Conservation (phyloP, 768 basidiomycete species). For the Zangia roseola region DNA sequence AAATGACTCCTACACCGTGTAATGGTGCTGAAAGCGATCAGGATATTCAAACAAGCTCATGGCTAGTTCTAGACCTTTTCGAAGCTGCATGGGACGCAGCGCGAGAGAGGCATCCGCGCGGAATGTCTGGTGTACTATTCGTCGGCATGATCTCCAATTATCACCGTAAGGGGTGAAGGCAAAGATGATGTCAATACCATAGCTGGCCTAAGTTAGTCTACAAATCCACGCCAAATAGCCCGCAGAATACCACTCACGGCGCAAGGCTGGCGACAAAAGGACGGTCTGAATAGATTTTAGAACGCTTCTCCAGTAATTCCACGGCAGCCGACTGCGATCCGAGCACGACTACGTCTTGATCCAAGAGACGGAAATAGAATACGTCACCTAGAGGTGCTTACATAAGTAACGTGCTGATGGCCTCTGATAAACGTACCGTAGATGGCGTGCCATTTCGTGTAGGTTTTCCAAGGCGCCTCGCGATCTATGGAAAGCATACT, state of each 20-base stretch:
- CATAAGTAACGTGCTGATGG: no score
- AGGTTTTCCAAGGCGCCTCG: constrained; percentile 4
- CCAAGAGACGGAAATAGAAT: constrained; percentile 46
- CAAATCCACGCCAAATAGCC: no score
- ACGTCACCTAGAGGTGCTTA: constrained; percentile 32
- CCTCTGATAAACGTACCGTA: neutral
- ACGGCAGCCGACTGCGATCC: constrained; percentile 40
- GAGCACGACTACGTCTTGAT: constrained; percentile 43
- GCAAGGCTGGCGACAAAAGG: constrained; percentile 27
- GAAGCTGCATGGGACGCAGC: constrained; percentile 9
- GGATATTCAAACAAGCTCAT: neutral
- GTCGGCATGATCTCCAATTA: constrained; percentile 6
- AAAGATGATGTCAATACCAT: constrained; percentile 7
- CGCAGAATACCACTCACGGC: constrained; percentile 1
- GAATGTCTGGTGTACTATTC: constrained; percentile 12
- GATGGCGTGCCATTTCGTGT: constrained; percentile 1
- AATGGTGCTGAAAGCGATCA: neutral
- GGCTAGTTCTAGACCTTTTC: neutral
- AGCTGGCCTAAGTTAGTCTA: neutral
- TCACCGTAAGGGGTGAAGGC: constrained; percentile 7
- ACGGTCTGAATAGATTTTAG: constrained; percentile 48
- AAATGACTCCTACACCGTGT: neutral
- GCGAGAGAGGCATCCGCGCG: neutral
- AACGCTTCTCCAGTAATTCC: constrained; percentile 48
- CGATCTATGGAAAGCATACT: neutral